phyloP scores from a whole-genome alignment of 768 basidiomycete genomes.

The Macrolepiota albuminosa region DNA sequence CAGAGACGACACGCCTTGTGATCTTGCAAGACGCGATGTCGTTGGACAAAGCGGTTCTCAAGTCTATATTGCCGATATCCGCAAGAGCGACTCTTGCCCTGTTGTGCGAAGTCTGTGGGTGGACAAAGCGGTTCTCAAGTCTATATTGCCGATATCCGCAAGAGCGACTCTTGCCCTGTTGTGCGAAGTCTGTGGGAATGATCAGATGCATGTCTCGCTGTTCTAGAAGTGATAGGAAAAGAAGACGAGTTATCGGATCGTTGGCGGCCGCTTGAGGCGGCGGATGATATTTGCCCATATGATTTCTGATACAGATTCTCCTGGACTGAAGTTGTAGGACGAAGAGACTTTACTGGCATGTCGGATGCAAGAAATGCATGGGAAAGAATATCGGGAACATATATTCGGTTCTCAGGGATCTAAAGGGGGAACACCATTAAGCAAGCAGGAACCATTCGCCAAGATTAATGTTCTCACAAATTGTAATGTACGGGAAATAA shows the following conservation, averaged over 20 bases:
- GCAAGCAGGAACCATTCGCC: neutral
- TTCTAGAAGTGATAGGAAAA: neutral
- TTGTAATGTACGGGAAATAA: conserved; percentile 24
- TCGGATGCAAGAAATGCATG: conserved; percentile 11
- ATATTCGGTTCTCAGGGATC: conserved; percentile 16
- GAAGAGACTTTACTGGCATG: conserved; percentile 5
- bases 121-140: conserved; percentile 15
- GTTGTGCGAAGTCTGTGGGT: neutral
- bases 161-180: conserved; percentile 6
- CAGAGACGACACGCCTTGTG: conserved; percentile 27
- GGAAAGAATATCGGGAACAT: conserved; percentile 10
- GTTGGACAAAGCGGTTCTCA: conserved; percentile 15
- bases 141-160: conserved; percentile 18
- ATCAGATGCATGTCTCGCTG: conserved; percentile 10
- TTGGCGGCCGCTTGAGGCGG: neutral
- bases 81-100: conserved; percentile 5
- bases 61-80: conserved; percentile 19
- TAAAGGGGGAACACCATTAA: neutral
- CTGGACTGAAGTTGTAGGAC: neutral
- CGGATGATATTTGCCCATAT: neutral
- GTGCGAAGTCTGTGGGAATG: neutral
- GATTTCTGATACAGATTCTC: neutral
- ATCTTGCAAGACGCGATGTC: conserved; percentile 13
- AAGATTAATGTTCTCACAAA: conserved; percentile 16
- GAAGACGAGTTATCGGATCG: neutral